Base-by-base conservation (phyloP, 345 rosid genomes). In the Sonneratia alba region DNA sequence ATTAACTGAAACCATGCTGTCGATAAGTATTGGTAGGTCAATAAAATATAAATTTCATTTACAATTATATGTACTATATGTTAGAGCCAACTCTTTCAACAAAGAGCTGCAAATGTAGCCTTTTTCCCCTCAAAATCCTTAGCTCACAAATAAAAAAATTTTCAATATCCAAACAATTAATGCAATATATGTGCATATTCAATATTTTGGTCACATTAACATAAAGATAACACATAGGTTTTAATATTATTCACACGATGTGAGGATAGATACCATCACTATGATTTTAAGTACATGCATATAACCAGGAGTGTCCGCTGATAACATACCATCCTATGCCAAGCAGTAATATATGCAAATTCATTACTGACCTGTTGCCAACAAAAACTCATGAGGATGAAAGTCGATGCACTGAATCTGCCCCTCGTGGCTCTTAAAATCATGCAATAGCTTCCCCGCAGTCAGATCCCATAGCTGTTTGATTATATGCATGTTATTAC, bases 401-500 rank as follows among this genome's bases (percentile, higher is more conserved):
- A 96, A 96, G 84, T 96, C 99, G 76, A 96, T 85, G 86, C 98
- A 88, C 81, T 89, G 93, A 86, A 92, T 81, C 78, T 87, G 98
- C 75, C 99, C 98, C 72, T 96, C 99, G 56, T 92, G 98, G 81
- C 73, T 70, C 83, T 92, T 96, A 83, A 96, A 92, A 77, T 96
- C 98, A 48, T 89, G 91, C 85, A 92, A 77, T 72, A 92, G 73
- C 79, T 96, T 96, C 79, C 99, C 99, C 77, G 99, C 99, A 70
- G 99, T 95, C 83, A 96, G 83, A 83, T 96, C 99, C 99, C 99
- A 96, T n/a, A 96, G 87, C 99, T 96, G 83, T 79, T 73, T 24
- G 68, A 71, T 3, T 47, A 47, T 47, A 47, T 8, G 15, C 51
- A 47, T 9, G 15, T 47, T 8, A 47, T 9, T 47, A 65, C n/a